Conservation (phyloP, 2,329 filamentous ascomycete species). For the Albifimbria verrucaria region DNA sequence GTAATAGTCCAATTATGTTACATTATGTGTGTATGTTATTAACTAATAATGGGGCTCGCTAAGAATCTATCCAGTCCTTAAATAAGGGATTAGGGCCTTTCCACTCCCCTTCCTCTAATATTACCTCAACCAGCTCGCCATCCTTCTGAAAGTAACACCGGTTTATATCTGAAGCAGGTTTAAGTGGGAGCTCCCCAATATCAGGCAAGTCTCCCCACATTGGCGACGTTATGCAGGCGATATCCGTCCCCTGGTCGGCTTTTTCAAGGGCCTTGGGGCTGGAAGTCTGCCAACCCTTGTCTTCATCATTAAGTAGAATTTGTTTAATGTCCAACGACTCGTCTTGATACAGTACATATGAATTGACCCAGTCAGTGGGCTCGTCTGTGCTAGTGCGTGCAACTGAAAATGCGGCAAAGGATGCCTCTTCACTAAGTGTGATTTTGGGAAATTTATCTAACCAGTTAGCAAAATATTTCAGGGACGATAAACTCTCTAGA, state of each 20-base stretch:
- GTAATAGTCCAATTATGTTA: no score
- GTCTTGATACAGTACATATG: constrained; percentile 1
- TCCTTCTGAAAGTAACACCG: constrained; percentile 2
- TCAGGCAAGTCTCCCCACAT: not conserved
- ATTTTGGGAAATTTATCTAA: not conserved
- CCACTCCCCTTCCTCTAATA: not conserved
- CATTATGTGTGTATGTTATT: no score
- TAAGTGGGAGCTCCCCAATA: not conserved
- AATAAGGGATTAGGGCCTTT: no score
- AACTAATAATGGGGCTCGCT: no score
- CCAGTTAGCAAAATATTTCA: not conserved
- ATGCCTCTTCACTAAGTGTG: not conserved
- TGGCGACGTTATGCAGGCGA: not conserved
- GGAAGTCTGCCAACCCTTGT: not conserved
- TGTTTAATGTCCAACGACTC: not conserved
- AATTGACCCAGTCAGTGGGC: not conserved
- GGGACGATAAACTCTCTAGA: no score
- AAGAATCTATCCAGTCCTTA: no score
- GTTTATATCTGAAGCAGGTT: not conserved
- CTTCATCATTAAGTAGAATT: not conserved
- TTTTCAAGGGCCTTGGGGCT: not conserved
- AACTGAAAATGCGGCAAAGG: constrained; percentile 1
- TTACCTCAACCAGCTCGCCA: not conserved
- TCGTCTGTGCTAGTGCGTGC: not conserved
- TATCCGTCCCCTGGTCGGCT: not conserved